A percentile compares a stretch with the other conserved stretches of the same genome.
phyloP scores from a whole-genome alignment of 2,329 filamentous ascomycete species.

The Gaeumannomyces tritici region DNA sequence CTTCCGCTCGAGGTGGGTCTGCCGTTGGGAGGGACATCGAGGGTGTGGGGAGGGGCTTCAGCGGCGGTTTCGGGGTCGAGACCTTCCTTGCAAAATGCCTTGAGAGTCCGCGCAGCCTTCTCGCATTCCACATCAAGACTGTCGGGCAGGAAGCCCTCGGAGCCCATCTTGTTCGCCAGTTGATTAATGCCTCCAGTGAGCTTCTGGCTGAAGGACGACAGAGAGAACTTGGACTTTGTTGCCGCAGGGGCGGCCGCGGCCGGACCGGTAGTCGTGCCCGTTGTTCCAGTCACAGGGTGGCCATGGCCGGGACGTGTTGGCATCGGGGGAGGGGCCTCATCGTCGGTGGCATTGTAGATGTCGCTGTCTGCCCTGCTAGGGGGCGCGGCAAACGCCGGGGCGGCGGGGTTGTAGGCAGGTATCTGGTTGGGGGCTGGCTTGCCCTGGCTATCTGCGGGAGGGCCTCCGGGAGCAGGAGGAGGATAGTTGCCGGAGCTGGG shows the following conservation, averaged over 20 bases:
- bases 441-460: not conserved
- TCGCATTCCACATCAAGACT: slow-evolving; percentile 83
- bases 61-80: slow-evolving; percentile 31
- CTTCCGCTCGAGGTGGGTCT: not conserved
- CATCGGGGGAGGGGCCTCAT: not conserved
- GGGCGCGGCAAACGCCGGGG: not conserved
- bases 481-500: not conserved
- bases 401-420: slow-evolving; percentile 1
- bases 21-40: slow-evolving; percentile 7
- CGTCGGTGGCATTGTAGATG: slow-evolving; percentile 2
- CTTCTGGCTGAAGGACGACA: slow-evolving; percentile 27
- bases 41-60: slow-evolving; percentile 13
- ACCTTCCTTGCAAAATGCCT: slow-evolving; percentile 68
- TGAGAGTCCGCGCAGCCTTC: slow-evolving; percentile 77
- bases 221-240: not conserved
- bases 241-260: not conserved
- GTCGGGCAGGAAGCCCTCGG: slow-evolving; percentile 77
- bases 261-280: not conserved
- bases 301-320: not conserved
- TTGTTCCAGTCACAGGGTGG: not conserved
- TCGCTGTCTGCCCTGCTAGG: not conserved
- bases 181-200: slow-evolving; percentile 68
- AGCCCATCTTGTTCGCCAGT: slow-evolving; percentile 72
- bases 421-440: not conserved
- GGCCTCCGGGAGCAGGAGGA: slow-evolving; percentile 7